Percentiles rank a stretch among this genome's conserved stretches.
Evolutionary conservation across 495 filamentous ascomycete species (phyloP).

Genomic region (Jackrogersella minutella): DNA sequence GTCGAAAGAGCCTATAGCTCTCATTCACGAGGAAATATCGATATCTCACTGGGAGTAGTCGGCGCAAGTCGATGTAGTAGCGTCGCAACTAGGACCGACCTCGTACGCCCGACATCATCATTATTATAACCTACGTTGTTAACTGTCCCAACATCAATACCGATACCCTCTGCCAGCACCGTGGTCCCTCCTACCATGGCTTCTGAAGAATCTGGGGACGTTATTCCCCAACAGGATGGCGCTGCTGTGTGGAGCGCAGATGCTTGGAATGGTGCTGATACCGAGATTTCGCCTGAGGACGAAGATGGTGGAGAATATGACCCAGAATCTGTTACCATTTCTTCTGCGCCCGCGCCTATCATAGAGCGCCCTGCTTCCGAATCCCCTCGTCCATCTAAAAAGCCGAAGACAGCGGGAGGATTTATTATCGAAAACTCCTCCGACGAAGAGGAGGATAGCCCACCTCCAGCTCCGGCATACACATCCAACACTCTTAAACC

Average conservation of each 20-base stretch:
- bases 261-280: slow-evolving; percentile 56
- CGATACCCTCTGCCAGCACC: not conserved
- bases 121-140: not conserved
- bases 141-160: not conserved
- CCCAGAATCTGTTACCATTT: slow-evolving; percentile 56
- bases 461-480: slow-evolving; percentile 6
- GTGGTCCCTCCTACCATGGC: slow-evolving; percentile 43
- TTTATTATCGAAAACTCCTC: slow-evolving; percentile 79
- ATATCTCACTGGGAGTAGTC: not conserved
- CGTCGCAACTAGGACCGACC: not conserved
- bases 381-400: slow-evolving; percentile 52
- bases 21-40: not conserved
- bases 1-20: not conserved
- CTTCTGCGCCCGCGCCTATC: slow-evolving; percentile 41
- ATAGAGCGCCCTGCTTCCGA: slow-evolving; percentile 43
- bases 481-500: slow-evolving; percentile 24
- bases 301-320: slow-evolving; percentile 61
- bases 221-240: slow-evolving; percentile 45
- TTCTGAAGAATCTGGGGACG: slow-evolving; percentile 44
- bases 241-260: slow-evolving; percentile 55
- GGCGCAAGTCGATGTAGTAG: not conserved
- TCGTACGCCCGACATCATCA: not conserved
- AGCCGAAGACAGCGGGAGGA: slow-evolving; percentile 77
- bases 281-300: slow-evolving; percentile 29
- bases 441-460: slow-evolving; percentile 59